Conservation (phyloP, 441 rosid genomes). For the Geranium incanum region DNA sequence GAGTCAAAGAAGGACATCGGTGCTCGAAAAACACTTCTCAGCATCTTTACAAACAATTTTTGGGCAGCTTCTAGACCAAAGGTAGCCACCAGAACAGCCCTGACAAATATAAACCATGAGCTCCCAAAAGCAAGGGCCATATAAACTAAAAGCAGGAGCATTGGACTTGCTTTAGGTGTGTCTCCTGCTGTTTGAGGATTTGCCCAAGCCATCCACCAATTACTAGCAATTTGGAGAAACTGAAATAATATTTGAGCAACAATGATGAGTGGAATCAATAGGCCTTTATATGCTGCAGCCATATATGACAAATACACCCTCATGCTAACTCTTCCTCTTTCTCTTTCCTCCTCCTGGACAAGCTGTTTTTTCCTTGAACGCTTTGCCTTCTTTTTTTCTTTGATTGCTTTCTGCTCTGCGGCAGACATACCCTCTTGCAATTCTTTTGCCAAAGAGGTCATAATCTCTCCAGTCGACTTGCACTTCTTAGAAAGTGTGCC, state of each 20-base stretch:
- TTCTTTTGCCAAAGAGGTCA: slow-evolving; percentile 75
- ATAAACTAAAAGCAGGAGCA: slow-evolving; percentile 78
- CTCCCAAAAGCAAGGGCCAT: slow-evolving; percentile 98
- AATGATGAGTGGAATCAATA: slow-evolving; percentile 79
- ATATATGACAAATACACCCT: slow-evolving; percentile 91
- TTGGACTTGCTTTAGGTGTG: slow-evolving; percentile 67
- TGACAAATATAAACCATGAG: slow-evolving; percentile 84
- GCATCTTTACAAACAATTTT: slow-evolving; percentile 87
- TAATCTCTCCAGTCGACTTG: slow-evolving; percentile 43
- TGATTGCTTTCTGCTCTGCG: slow-evolving; percentile 73
- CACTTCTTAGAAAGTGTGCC: slow-evolving; percentile 42
- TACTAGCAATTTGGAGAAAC: slow-evolving; percentile 97
- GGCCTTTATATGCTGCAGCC: slow-evolving; percentile 96
- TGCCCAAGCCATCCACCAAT: slow-evolving; percentile 99
- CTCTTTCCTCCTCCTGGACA: slow-evolving; percentile 98
- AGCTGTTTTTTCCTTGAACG: slow-evolving; percentile 88
- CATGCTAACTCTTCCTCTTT: slow-evolving; percentile 94
- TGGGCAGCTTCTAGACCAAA: slow-evolving; percentile 98
- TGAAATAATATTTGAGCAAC: slow-evolving; percentile 86
- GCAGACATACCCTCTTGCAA: slow-evolving; percentile 67
- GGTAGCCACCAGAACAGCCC: slow-evolving; percentile 97
- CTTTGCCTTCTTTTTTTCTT: slow-evolving; percentile 91
- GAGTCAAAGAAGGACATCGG: slow-evolving; percentile 99
- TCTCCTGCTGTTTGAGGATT: slow-evolving; percentile 98
- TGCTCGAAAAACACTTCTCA: slow-evolving; percentile 83